phyloP scores from a whole-genome alignment of 2,329 filamentous ascomycete genomes.

The Botrytis aclada region DNA sequence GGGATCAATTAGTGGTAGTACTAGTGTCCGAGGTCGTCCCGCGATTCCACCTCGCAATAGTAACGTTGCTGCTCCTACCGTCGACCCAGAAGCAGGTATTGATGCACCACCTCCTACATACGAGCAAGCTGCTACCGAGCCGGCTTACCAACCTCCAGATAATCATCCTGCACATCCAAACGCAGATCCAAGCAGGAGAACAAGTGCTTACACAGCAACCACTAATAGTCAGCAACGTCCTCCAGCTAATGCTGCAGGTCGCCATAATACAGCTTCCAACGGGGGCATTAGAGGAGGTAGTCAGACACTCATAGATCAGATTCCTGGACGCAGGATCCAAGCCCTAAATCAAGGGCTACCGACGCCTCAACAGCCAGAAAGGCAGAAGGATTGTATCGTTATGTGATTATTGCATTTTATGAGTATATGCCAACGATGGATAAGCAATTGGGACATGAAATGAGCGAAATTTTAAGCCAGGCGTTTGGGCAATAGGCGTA shows the following conservation, averaged over 20 bases:
- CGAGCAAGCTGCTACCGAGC: slow-evolving; percentile 58
- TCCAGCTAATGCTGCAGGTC: background rate
- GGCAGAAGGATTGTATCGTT: slow-evolving; percentile 32
- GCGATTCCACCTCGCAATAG: slow-evolving; percentile 21
- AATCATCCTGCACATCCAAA: slow-evolving; percentile 43
- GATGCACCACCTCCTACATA: slow-evolving; percentile 62
- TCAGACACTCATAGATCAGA: slow-evolving; percentile 25
- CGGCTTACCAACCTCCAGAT: slow-evolving; percentile 52
- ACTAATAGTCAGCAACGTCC: slow-evolving; percentile 9
- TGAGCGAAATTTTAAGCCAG: background rate
- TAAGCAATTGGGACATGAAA: background rate
- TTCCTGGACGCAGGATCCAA: slow-evolving; percentile 32
- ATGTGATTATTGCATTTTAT: slow-evolving; percentile 27
- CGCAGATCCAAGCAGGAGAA: slow-evolving; percentile 24
- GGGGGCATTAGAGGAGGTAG: slow-evolving; percentile 20
- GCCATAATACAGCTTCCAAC: background rate
- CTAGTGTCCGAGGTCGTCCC: slow-evolving; percentile 15
- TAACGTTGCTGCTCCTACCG: slow-evolving; percentile 18
- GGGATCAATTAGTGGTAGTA: slow-evolving; percentile 15
- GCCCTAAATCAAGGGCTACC: slow-evolving; percentile 16
- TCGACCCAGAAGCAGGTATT: slow-evolving; percentile 42
- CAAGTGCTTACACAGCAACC: slow-evolving; percentile 27
- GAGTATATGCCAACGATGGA: background rate
- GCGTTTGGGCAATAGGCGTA: background rate
- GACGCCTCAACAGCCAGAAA: slow-evolving; percentile 9